Evolutionary conservation across 495 filamentous ascomycete genomes (phyloP).

Genomic region (Xanthoparmelia taractica): DNA sequence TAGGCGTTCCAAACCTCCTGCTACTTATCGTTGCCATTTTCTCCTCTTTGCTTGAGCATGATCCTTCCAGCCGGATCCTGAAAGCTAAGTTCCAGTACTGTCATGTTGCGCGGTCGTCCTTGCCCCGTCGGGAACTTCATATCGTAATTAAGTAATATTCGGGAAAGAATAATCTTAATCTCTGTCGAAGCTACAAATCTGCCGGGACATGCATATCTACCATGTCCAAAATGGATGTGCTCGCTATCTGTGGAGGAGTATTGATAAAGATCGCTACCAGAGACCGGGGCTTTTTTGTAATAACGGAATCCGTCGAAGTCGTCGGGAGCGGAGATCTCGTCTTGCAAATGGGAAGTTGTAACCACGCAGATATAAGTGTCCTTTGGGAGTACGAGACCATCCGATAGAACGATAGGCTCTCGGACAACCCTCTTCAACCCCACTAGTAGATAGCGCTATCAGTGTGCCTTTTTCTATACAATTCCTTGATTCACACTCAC

Average conservation of each 20-base stretch:
- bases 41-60: neutral
- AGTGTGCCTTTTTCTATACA: neutral
- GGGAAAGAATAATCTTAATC: constrained; percentile 50
- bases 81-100: constrained; percentile 21
- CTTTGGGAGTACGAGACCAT: constrained; percentile 24
- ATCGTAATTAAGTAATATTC: constrained; percentile 50
- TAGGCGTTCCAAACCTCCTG: neutral
- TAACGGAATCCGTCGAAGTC: constrained; percentile 50
- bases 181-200: constrained; percentile 49
- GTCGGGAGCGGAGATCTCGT: constrained; percentile 29
- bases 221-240: constrained; percentile 45
- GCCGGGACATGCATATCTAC: constrained; percentile 47
- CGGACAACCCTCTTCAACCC: constrained; percentile 15
- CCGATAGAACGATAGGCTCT: constrained; percentile 22
- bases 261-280: constrained; percentile 32
- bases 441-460: neutral
- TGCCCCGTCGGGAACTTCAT: constrained; percentile 33
- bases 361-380: constrained; percentile 16
- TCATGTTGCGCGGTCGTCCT: constrained; percentile 5
- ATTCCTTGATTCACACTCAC: constrained; percentile 28
- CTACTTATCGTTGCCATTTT: neutral
- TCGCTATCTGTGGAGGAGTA: constrained; percentile 39
- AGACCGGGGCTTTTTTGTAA: constrained; percentile 37
- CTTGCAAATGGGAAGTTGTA: constrained; percentile 6
- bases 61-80: constrained; percentile 20